A percentile compares a stretch with the other conserved stretches of the same genome.
Conservation (phyloP, 768 basidiomycete genomes). For the Suillus hirtellus region DNA sequence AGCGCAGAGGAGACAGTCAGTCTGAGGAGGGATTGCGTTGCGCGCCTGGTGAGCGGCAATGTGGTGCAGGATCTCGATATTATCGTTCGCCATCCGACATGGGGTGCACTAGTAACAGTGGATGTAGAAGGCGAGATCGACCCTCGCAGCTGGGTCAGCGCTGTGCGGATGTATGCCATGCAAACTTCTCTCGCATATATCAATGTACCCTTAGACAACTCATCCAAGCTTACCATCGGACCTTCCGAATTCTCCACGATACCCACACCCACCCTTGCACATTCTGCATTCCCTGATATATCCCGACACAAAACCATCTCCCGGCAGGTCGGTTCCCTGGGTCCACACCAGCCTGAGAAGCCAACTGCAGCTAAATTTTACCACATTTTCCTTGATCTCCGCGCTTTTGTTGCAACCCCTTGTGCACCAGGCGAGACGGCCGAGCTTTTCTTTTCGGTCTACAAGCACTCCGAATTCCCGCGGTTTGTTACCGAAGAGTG, state of each 20-base stretch:
- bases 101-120: constrained; percentile 88
- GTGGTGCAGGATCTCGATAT: constrained; percentile 91
- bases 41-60: constrained; percentile 84
- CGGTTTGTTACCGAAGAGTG: constrained; percentile 95
- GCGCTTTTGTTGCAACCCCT: constrained; percentile 88
- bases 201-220: constrained; percentile 47
- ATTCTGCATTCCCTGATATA: constrained; percentile 70
- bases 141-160: constrained; percentile 82
- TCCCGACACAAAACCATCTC: constrained; percentile 30
- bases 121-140: constrained; percentile 86
- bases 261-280: constrained; percentile 59
- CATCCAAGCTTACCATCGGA: constrained; percentile 35
- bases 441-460: constrained; percentile 92
- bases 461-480: constrained; percentile 70
- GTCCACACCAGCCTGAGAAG: constrained; percentile 31
- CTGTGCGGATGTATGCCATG: constrained; percentile 89
- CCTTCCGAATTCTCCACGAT: constrained; percentile 48
- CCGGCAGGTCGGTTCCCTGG: constrained; percentile 38
- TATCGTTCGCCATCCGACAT: constrained; percentile 92
- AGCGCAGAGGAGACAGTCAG: constrained; percentile 83
- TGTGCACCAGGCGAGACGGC: constrained; percentile 91
- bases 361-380: constrained; percentile 71
- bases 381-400: constrained; percentile 87
- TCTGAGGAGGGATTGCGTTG: constrained; percentile 85
- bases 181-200: constrained; percentile 82